phyloP scores from a whole-genome alignment of 2,329 filamentous ascomycete species.

The Rhytidhysteron rufulum region DNA sequence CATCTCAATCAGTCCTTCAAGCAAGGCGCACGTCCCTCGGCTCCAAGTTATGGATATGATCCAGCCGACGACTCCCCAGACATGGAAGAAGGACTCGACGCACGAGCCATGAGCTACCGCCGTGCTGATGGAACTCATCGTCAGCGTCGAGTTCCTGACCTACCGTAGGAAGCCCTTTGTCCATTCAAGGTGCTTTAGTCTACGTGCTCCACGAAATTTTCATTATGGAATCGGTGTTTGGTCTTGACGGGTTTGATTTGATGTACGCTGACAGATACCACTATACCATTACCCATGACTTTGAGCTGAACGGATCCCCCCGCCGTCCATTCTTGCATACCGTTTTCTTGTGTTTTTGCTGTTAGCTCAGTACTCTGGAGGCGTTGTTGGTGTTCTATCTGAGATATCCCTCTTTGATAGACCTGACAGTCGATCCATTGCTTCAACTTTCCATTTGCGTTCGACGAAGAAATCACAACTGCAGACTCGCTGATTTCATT shows the following conservation, averaged over 20 bases:
- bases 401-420: too few species aligned
- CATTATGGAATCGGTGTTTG: conserved; percentile 10
- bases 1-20: conserved; percentile 43
- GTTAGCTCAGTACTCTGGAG: too few species aligned
- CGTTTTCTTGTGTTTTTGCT: too few species aligned
- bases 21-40: conserved; percentile 41
- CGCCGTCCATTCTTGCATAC: too few species aligned
- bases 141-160: conserved; percentile 32
- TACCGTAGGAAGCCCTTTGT: conserved; percentile 9
- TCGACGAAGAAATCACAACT: too few species aligned
- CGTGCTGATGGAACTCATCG: conserved; percentile 44
- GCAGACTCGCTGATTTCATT: too few species aligned
- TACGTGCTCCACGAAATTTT: conserved; percentile 8
- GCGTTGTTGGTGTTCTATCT: too few species aligned
- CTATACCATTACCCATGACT: too few species aligned
- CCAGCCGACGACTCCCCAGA: conserved; percentile 28
- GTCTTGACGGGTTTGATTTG: conserved; percentile 9
- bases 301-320: too few species aligned
- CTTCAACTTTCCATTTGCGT: too few species aligned
- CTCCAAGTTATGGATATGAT: conserved; percentile 28
- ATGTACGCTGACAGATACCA: conserved; percentile 1
- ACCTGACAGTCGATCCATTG: too few species aligned
- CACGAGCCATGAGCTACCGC: conserved; percentile 43
- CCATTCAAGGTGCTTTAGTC: conserved; percentile 8
- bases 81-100: conserved; percentile 37